Base-by-base conservation (phyloP, 352 stramenopile genomes). In the Phytophthora brassicae region DNA sequence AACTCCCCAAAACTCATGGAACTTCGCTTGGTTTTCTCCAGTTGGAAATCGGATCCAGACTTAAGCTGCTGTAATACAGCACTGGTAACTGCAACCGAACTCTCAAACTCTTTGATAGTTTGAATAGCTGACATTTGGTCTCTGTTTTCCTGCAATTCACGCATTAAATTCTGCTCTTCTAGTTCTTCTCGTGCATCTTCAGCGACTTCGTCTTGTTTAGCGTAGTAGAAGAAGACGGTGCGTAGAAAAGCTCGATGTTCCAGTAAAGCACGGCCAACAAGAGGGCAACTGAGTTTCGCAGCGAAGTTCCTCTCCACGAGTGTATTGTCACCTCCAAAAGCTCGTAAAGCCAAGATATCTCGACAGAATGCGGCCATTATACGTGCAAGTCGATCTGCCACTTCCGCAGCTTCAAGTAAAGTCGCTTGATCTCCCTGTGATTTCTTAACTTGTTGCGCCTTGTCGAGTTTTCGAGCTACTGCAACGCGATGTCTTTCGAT, bases 221-320 rank as follows among this genome's bases (percentile, higher is more conserved):
- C 72, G 26, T 80, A 89, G 16, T 67, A 74, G 52, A 84, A 86
- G 38, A 89, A 88, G 2, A 88, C 45, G 0, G 53, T 50, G 6
- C 80, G 74, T 6, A 89, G 38, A 46, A 89, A 89, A 8, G 75
- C 57, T 0, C 80, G 77, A 24, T 88, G 76, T 38, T 89, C 77
- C 1, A 89, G 68, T 3, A 89, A 54, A 20, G 71, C 69, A 11
- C 68, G 65, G 7, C 53, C 48, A 0, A 88, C 72, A 6, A 86
- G 57, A 9, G 77, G 77, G 24, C 66, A 81, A 33, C 60, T 70
- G 16, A 84, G 55, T 54, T 75, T 84, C 11, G 67, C 51, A 6
- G 68, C 44, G 41, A 89, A 87, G 29, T 82, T 64, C 1, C 65
- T 59, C 31, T 72, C 65, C 11, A 72, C 53, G 13, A 72, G 54